Conservation (phyloP, 163 green algal species). For the Scenedesmus sp. region DNA sequence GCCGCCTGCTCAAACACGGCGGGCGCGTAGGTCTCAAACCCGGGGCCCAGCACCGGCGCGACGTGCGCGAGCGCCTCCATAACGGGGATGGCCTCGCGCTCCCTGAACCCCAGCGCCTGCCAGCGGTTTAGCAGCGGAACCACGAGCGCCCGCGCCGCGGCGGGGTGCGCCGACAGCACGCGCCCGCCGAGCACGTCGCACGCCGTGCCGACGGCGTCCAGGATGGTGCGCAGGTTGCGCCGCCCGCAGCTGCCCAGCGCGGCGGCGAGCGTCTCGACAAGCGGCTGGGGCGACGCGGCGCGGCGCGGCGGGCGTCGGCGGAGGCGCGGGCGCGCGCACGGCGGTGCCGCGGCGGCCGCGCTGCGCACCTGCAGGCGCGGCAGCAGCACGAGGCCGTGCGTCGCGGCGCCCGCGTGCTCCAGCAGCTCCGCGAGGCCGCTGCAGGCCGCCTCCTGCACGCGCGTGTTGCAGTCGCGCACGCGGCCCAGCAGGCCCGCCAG, state of each 20-base stretch:
- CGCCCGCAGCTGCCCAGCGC: conserved; percentile 69
- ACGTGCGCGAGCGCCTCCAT: conserved; percentile 85
- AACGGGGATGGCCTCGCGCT: conserved; percentile 66
- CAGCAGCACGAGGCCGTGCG: conserved; percentile 49
- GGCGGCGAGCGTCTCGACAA: conserved; percentile 68
- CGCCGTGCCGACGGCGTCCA: conserved; percentile 86
- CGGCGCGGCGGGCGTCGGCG: conserved; percentile 8
- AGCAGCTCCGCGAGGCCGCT: conserved; percentile 76
- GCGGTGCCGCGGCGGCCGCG: not conserved
- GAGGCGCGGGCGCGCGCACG: too few species aligned
- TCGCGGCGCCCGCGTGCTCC: conserved; percentile 61
- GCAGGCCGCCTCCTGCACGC: conserved; percentile 92
- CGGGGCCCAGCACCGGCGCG: conserved; percentile 53
- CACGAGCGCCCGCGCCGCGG: conserved; percentile 34
- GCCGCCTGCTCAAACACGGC: conserved; percentile 71
- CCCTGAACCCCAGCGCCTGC: conserved; percentile 5
- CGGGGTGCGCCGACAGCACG: conserved; percentile 56
- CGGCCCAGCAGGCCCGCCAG: conserved; percentile 73
- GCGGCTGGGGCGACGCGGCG: conserved; percentile 52
- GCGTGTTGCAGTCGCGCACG: conserved; percentile 86
- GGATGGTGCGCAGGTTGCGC: conserved; percentile 82
- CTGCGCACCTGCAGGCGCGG: conserved; percentile 54
- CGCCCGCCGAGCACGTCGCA: conserved; percentile 56
- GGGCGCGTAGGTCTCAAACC: conserved; percentile 75
- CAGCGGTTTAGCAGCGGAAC: conserved; percentile 33